A percentile compares a stretch with the other conserved stretches of the same genome.
Evolutionary conservation across 495 filamentous ascomycete genomes (phyloP).

Genomic region (Aspergillus affinis): DNA sequence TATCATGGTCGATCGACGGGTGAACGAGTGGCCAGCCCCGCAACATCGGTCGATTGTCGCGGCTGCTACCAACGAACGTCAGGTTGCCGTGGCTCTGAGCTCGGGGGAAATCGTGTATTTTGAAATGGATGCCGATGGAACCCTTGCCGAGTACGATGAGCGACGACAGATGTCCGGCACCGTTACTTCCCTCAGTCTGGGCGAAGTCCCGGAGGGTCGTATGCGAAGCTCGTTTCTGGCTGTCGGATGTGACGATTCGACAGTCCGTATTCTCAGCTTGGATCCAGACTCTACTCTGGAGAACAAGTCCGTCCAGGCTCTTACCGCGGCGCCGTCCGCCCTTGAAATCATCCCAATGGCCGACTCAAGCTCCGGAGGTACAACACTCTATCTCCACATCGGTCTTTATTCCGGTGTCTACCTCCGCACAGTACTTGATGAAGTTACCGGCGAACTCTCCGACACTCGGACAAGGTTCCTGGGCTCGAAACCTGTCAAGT

Average conservation of each 20-base stretch:
- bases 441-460: slow-evolving; percentile 88
- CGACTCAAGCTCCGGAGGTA: slow-evolving; percentile 77
- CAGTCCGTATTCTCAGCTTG: slow-evolving; percentile 86
- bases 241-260: slow-evolving; percentile 95
- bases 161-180: slow-evolving; percentile 95
- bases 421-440: slow-evolving; percentile 88
- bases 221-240: slow-evolving; percentile 85
- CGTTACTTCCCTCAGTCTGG: slow-evolving; percentile 88
- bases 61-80: slow-evolving; percentile 89
- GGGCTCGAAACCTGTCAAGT: slow-evolving; percentile 80
- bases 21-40: slow-evolving; percentile 93
- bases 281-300: slow-evolving; percentile 88
- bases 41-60: slow-evolving; percentile 93
- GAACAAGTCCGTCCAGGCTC: slow-evolving; percentile 87
- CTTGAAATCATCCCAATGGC: slow-evolving; percentile 94
- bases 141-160: slow-evolving; percentile 90
- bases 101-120: slow-evolving; percentile 98
- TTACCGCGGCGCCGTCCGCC: slow-evolving; percentile 85
- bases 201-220: slow-evolving; percentile 88
- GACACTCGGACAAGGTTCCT: slow-evolving; percentile 94
- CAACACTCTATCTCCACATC: slow-evolving; percentile 89
- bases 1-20: slow-evolving; percentile 72
- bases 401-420: slow-evolving; percentile 95
- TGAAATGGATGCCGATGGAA: slow-evolving; percentile 90
- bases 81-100: slow-evolving; percentile 90